Base-by-base conservation (phyloP, 176 grass and related monocot species). In the Carex scoparia region DNA sequence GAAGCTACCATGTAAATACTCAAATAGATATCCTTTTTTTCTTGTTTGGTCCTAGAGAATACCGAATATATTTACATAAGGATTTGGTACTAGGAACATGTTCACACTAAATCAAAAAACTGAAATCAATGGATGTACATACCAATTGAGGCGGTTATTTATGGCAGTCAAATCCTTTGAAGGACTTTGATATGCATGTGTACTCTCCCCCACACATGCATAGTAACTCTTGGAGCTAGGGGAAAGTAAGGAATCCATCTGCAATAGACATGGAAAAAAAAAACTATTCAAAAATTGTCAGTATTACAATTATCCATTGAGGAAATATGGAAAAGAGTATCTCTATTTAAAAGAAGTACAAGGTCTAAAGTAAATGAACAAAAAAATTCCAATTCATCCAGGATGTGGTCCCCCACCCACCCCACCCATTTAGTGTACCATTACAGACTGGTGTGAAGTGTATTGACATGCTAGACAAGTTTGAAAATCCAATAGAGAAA, bases 201-300 rank as follows among this genome's bases (percentile, higher is more conserved):
- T 99, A 30, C 96, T 99, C 91, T 99, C 93, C 1, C 96, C 96
- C 13, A 99, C 93, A 19, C 93, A 99, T 1, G 96, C 96, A 48
- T 95, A 99, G 35, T 94, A 99, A 87, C 96, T 99, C 89, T 99
- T 99, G 1, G 96, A 99, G 88, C 96, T 99, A 30, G 96, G 93
- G 9, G 96, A 99, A 64, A 95, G 93, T 76, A 99, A 88, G 60
- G 85, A 88, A 87, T 99, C 96, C 88, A 89, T 99, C 96, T 99
- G 89, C 75, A 89, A 86, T 65, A 56, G 49, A 48, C 13, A 77
- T 32, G 3, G 18, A 11, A 77, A 77, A 23, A 23, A 23, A 56
- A 13, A 51, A 77, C 1, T 32, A 77, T 77, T 56, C 18, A 74
- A 54, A 77, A 30, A 7, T 57, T 55, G 49, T 49, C 48, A 32